These are phyloP conservation scores for Sugiyamaella smithiae DNA, from an alignment of 805 yeast species.

Conservation along the genomic window DNA sequence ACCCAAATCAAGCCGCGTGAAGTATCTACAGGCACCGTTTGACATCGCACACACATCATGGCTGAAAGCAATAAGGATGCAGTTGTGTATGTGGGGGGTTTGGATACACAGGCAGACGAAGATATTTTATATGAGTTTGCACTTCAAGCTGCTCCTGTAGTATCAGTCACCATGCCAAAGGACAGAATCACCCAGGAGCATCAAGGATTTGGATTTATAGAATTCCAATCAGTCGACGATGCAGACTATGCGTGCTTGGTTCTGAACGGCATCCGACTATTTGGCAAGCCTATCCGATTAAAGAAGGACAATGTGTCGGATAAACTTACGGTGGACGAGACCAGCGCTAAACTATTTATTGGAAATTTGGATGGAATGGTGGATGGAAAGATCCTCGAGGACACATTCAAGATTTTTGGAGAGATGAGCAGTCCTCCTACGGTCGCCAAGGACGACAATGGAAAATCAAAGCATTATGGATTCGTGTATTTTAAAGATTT, in stretches of 20 bases:
- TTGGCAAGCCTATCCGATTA: slow-evolving; percentile 58
- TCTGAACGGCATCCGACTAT: slow-evolving; percentile 59
- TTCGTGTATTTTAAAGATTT: slow-evolving; percentile 63
- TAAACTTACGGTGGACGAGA: slow-evolving; percentile 33
- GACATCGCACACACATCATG: too few relatives aligned
- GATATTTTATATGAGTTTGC: slow-evolving; percentile 73
- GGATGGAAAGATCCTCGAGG: slow-evolving; percentile 54
- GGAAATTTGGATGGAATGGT: slow-evolving; percentile 66
- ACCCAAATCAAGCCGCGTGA: neutral
- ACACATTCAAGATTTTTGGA: slow-evolving; percentile 71
- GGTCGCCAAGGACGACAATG: slow-evolving; percentile 49
- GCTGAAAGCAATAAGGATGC: slow-evolving; percentile 58
- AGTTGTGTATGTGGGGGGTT: slow-evolving; percentile 76
- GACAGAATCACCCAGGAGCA: slow-evolving; percentile 68
- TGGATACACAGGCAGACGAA: slow-evolving; percentile 74
- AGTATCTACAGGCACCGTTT: too few relatives aligned
- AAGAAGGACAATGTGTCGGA: slow-evolving; percentile 44
- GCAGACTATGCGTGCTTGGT: slow-evolving; percentile 66
- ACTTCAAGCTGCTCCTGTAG: slow-evolving; percentile 79
- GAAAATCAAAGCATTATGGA: slow-evolving; percentile 60
- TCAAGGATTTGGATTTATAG: slow-evolving; percentile 89
- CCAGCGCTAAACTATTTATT: slow-evolving; percentile 68
- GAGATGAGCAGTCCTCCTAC: slow-evolving; percentile 48
- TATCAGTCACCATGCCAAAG: slow-evolving; percentile 68
- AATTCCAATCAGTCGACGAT: slow-evolving; percentile 57